Evolutionary conservation across 2,329 filamentous ascomycete genomes (phyloP).

Genomic region (Sarocladium strictum): DNA sequence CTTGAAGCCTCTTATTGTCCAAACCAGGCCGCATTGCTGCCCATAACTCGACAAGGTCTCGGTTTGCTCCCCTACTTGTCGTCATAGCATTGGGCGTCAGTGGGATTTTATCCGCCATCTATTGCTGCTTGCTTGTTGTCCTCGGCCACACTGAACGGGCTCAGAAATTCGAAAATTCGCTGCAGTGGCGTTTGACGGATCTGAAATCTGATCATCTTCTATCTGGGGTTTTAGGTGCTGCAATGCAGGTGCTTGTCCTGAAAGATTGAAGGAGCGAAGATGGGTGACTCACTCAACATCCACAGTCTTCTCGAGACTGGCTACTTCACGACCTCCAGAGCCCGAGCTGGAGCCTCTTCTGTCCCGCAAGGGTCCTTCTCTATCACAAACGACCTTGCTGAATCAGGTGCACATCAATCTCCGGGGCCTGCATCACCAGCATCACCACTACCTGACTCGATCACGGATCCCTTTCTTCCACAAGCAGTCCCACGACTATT

Average conservation of each 20-base stretch:
- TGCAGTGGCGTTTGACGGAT: not conserved
- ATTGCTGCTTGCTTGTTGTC: not conserved
- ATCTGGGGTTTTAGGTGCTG: not conserved
- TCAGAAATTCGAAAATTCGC: too few relatives aligned
- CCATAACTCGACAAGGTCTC: not conserved
- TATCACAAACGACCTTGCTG: not conserved
- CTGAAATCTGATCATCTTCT: not conserved
- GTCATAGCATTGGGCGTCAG: not conserved
- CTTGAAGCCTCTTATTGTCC: not conserved
- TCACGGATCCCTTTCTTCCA: not conserved
- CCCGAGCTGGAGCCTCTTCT: slow-evolving; percentile 12
- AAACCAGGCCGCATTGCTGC: not conserved
- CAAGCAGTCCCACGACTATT: slow-evolving; percentile 5
- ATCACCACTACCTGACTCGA: slow-evolving; percentile 28
- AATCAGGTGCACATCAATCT: not conserved
- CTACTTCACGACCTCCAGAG: slow-evolving; percentile 43
- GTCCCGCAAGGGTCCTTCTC: not conserved
- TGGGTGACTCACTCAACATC: slow-evolving; percentile 39
- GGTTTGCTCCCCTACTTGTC: not conserved
- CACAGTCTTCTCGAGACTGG: slow-evolving; percentile 42
- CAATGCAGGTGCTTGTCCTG: not conserved
- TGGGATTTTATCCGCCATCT: not conserved
- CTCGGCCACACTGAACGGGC: too few relatives aligned
- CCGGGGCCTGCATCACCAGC: slow-evolving; percentile 14
- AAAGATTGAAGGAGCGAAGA: slow-evolving; percentile 22